A percentile compares a stretch with the other conserved stretches of the same genome.
These are phyloP conservation scores for Myxozyma melibiosi DNA, from an alignment of 805 yeast genomes.

Conservation along the genomic window DNA sequence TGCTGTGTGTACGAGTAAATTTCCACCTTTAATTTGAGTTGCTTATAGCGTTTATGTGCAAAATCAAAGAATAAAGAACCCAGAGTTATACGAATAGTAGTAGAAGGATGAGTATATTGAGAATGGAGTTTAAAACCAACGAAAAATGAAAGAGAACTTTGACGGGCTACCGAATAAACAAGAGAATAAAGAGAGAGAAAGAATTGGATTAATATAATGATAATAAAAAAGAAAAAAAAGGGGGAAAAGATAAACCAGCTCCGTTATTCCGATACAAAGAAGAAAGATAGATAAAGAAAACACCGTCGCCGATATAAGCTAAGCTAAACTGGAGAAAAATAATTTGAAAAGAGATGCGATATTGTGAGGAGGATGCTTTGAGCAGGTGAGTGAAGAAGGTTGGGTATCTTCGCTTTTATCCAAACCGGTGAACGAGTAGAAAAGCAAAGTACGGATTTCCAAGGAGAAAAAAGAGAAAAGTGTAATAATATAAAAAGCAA, in stretches of 20 bases:
- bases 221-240: neutral
- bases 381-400: too few species aligned
- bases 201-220: neutral
- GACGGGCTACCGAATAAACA: neutral
- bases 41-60: neutral
- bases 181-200: neutral
- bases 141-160: neutral
- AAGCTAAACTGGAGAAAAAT: too few species aligned
- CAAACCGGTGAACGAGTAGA: too few species aligned
- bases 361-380: too few species aligned
- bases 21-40: neutral
- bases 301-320: too few species aligned
- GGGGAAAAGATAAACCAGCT: neutral
- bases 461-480: neutral
- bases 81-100: neutral
- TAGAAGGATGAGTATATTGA: neutral
- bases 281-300: neutral
- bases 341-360: too few species aligned
- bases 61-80: neutral
- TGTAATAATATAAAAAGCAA: neutral
- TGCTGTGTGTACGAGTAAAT: neutral
- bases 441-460: too few species aligned
- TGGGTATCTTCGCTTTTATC: too few species aligned
- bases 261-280: neutral
- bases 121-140: neutral